Percentiles rank a stretch among this genome's conserved stretches.
These are phyloP conservation scores for Ustilago loliicola DNA, from an alignment of 1,284 basidiomycete species.

Conservation along the genomic window DNA sequence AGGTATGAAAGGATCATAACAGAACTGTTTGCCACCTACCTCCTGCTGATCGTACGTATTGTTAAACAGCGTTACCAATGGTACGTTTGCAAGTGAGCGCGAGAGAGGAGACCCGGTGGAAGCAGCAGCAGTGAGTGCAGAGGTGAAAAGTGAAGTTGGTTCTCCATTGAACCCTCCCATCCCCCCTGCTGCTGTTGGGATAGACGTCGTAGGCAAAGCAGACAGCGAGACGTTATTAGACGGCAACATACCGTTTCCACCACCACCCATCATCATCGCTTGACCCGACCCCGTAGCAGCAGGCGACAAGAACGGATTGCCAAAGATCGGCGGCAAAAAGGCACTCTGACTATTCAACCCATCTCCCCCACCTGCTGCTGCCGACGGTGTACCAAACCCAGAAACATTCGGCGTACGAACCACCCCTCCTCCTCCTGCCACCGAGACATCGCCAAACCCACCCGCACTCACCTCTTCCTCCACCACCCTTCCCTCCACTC, in stretches of 20 bases:
- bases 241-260: not conserved
- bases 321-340: not conserved
- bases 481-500: no score
- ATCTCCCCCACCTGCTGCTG: not conserved
- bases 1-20: slow-evolving; percentile 46
- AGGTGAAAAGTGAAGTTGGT: slow-evolving; percentile 2
- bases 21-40: slow-evolving; percentile 15
- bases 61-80: slow-evolving; percentile 45
- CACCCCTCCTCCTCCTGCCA: no score
- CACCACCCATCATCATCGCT: not conserved
- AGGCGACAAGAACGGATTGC: not conserved
- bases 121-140: slow-evolving; percentile 3
- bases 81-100: slow-evolving; percentile 19
- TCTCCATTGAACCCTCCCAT: not conserved
- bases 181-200: not conserved
- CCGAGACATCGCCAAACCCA: not conserved
- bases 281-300: not conserved
- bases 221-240: not conserved
- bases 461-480: not conserved
- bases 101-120: slow-evolving; percentile 11
- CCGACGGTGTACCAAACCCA: not conserved
- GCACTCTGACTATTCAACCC: not conserved
- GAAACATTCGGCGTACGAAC: no score
- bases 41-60: slow-evolving; percentile 37
- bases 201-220: not conserved